A percentile compares a stretch with the other conserved stretches of the same genome.
phyloP scores from a whole-genome alignment of 2,329 filamentous ascomycete genomes.

The Hymenoscyphus repandus region DNA sequence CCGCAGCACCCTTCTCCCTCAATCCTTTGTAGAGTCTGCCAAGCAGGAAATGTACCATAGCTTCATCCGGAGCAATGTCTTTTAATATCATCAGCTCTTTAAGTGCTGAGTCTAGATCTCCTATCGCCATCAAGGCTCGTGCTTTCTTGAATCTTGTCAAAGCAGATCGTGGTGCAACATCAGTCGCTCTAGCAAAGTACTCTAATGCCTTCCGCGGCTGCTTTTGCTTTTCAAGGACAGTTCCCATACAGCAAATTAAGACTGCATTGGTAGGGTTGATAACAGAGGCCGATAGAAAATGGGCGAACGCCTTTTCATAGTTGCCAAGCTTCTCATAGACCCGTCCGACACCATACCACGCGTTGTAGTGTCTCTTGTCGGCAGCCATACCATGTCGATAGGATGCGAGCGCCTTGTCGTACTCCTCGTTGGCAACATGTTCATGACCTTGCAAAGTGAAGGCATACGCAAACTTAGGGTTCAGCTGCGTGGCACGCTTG shows the following conservation, averaged over 20 bases:
- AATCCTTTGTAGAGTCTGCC: constrained; percentile 75
- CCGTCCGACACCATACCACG: constrained; percentile 84
- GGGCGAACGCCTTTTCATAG: constrained; percentile 83
- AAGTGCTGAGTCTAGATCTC: constrained; percentile 65
- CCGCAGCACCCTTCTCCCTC: constrained; percentile 71
- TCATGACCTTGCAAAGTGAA: constrained; percentile 96
- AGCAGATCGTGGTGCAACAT: constrained; percentile 73
- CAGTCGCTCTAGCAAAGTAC: constrained; percentile 77
- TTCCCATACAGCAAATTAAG: constrained; percentile 85
- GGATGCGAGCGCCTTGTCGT: constrained; percentile 84
- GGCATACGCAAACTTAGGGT: constrained; percentile 88
- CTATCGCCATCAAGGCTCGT: constrained; percentile 73
- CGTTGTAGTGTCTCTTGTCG: constrained; percentile 89
- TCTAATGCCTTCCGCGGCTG: constrained; percentile 72
- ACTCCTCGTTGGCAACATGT: constrained; percentile 93
- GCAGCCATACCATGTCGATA: constrained; percentile 83
- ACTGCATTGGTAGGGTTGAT: constrained; percentile 96
- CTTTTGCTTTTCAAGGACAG: constrained; percentile 83
- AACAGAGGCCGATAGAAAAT: constrained; percentile 79
- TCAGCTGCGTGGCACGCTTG: constrained; percentile 84
- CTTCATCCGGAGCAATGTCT: constrained; percentile 87
- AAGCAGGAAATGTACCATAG: constrained; percentile 91
- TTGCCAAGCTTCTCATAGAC: constrained; percentile 89
- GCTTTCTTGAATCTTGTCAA: constrained; percentile 92
- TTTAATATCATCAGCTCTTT: constrained; percentile 83